A percentile compares a stretch with the other conserved stretches of the same genome.
These are phyloP conservation scores for Trametes cubensis DNA, from an alignment of 768 basidiomycete species.

Conservation along the genomic window DNA sequence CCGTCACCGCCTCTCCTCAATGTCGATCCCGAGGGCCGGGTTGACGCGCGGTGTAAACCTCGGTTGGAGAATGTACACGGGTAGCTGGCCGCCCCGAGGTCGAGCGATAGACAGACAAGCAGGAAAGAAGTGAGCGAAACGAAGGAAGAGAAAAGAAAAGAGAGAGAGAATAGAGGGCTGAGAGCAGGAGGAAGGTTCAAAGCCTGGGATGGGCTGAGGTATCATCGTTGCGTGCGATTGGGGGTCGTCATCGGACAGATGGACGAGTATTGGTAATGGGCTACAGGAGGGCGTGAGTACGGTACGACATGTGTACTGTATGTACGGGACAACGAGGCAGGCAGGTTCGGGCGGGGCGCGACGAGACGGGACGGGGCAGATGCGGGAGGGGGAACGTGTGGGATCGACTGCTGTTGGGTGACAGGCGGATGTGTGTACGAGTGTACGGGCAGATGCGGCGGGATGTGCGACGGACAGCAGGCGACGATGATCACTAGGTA, in stretches of 20 bases:
- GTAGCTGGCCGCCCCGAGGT: too few relatives aligned
- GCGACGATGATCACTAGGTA: constrained; percentile 27
- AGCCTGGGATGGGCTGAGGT: constrained; percentile 13
- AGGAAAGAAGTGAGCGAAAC: not conserved
- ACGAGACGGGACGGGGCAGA: too few relatives aligned
- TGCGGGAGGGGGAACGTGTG: too few relatives aligned
- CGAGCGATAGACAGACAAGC: too few relatives aligned
- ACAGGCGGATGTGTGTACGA: constrained; percentile 3
- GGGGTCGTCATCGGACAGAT: constrained; percentile 13
- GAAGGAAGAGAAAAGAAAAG: not conserved
- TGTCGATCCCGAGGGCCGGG: too few relatives aligned
- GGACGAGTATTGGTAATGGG: not conserved
- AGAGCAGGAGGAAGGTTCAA: too few relatives aligned
- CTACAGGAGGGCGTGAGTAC: constrained; percentile 31
- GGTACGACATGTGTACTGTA: constrained; percentile 27
- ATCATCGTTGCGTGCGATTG: constrained; percentile 25
- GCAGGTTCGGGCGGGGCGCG: too few relatives aligned
- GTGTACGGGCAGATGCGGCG: constrained; percentile 2
- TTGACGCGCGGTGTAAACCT: not conserved
- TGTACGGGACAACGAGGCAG: constrained; percentile 24
- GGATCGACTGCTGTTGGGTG: not conserved
- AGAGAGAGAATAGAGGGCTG: not conserved
- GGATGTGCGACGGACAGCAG: constrained; percentile 3
- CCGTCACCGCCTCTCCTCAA: not conserved
- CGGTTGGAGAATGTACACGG: constrained; percentile 17